Evolutionary conservation across 768 basidiomycete species (phyloP).

Genomic region (Pleurotus pulmonarius): DNA sequence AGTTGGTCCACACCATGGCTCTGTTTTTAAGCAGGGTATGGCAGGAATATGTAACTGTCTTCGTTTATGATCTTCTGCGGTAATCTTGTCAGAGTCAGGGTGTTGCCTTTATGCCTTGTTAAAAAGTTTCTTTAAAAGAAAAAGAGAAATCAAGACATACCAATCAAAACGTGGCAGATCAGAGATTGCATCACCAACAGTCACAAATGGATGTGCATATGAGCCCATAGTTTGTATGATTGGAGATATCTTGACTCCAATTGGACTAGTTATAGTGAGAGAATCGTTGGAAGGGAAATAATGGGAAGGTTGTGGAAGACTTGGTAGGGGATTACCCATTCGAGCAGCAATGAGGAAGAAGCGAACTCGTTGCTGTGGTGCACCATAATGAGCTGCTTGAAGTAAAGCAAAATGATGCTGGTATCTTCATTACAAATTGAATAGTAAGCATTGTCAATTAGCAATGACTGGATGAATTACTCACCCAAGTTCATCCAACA

Average conservation of each 20-base stretch:
- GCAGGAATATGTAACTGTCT: slow-evolving; percentile 16
- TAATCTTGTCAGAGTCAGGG: slow-evolving; percentile 24
- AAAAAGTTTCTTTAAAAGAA: not conserved
- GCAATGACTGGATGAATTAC: slow-evolving; percentile 6
- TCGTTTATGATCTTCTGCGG: slow-evolving; percentile 23
- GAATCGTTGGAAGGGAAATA: slow-evolving; percentile 38
- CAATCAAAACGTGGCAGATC: slow-evolving; percentile 76
- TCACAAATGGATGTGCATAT: slow-evolving; percentile 54
- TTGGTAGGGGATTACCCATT: slow-evolving; percentile 37
- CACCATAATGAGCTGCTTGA: slow-evolving; percentile 54
- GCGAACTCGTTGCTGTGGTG: slow-evolving; percentile 49
- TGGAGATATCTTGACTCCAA: slow-evolving; percentile 34
- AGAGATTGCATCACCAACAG: slow-evolving; percentile 68
- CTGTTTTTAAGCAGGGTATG: slow-evolving; percentile 30
- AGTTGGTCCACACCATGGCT: slow-evolving; percentile 31
- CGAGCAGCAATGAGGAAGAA: slow-evolving; percentile 52
- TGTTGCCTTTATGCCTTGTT: not conserved
- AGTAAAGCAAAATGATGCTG: slow-evolving; percentile 47
- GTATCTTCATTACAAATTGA: slow-evolving; percentile 31
- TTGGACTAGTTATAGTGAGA: slow-evolving; percentile 48
- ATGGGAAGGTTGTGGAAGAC: slow-evolving; percentile 55
- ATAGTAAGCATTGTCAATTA: not conserved
- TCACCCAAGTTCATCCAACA: slow-evolving; percentile 66
- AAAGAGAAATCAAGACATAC: slow-evolving; percentile 31
- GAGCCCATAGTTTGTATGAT: slow-evolving; percentile 47